phyloP scores from a whole-genome alignment of 1,284 basidiomycete species.

The Termitomyces sp. region DNA sequence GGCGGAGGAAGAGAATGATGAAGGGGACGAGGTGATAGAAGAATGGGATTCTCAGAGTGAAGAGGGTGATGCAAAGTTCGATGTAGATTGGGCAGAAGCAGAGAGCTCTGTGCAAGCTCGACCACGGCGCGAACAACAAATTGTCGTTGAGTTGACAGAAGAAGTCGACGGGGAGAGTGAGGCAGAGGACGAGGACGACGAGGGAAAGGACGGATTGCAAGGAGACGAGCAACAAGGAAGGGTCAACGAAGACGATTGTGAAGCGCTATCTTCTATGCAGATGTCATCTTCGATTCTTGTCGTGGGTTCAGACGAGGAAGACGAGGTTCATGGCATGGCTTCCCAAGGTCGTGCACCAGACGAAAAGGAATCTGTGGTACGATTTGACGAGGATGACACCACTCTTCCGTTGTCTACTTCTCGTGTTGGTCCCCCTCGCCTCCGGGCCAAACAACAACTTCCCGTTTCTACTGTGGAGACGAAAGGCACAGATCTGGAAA shows the following conservation, averaged over 20 bases:
- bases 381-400: slow-evolving; percentile 13
- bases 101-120: slow-evolving; percentile 19
- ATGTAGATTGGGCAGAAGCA: slow-evolving; percentile 10
- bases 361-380: slow-evolving; percentile 13
- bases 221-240: slow-evolving; percentile 23
- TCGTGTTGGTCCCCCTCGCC: slow-evolving; percentile 3
- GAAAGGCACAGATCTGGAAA: not conserved
- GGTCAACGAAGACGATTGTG: slow-evolving; percentile 24
- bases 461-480: slow-evolving; percentile 5
- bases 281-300: slow-evolving; percentile 10
- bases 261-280: slow-evolving; percentile 1
- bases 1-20: slow-evolving; percentile 13
- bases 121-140: slow-evolving; percentile 17
- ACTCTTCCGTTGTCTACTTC: not conserved
- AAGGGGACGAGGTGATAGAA: slow-evolving; percentile 19
- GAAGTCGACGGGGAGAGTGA: slow-evolving; percentile 24
- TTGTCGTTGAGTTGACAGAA: slow-evolving; percentile 21
- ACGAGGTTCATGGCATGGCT: slow-evolving; percentile 13
- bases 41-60: slow-evolving; percentile 21
- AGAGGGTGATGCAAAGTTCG: slow-evolving; percentile 16
- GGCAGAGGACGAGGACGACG: slow-evolving; percentile 21
- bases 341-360: slow-evolving; percentile 5
- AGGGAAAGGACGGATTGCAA: slow-evolving; percentile 8
- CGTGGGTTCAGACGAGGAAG: slow-evolving; percentile 13
- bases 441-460: slow-evolving; percentile 11